Percentiles rank a stretch among this genome's conserved stretches.
Evolutionary conservation across 345 rosid genomes (phyloP).

Genomic region (Gossypium australe): DNA sequence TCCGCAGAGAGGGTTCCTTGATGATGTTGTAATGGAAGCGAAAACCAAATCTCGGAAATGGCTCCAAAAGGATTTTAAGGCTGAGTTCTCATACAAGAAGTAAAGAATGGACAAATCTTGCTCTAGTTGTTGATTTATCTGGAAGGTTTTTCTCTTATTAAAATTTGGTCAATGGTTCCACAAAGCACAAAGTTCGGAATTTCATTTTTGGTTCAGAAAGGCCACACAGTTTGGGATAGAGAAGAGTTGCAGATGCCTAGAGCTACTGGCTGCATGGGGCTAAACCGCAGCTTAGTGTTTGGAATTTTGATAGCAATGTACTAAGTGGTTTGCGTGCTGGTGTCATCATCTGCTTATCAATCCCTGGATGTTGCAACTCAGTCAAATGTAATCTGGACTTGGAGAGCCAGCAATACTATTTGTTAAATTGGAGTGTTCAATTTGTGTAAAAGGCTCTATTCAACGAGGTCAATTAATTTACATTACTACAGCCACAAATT

Average conservation of each 20-base stretch:
- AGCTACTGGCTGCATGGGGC: background rate
- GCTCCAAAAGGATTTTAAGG: constrained; percentile 49
- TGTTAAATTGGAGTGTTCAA: background rate
- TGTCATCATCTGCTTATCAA: background rate
- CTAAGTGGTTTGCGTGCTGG: too few relatives aligned
- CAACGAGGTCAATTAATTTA: background rate
- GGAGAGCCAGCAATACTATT: background rate
- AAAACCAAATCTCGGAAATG: constrained; percentile 49
- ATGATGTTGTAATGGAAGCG: constrained; percentile 70
- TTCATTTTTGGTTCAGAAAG: background rate
- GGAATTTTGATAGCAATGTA: background rate
- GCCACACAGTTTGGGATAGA: background rate
- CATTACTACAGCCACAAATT: background rate
- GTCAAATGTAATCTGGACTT: background rate
- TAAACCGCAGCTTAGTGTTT: background rate
- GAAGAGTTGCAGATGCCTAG: background rate
- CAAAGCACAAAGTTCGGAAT: background rate
- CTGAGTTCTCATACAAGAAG: constrained; percentile 32
- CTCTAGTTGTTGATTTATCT: background rate
- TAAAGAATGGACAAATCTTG: background rate
- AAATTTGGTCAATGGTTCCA: background rate
- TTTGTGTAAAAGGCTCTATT: background rate
- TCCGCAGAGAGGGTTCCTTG: constrained; percentile 76
- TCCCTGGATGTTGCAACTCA: background rate
- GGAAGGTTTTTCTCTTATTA: background rate